Base-by-base conservation (phyloP, 176 grass and related monocot genomes). In the Poa annua region DNA sequence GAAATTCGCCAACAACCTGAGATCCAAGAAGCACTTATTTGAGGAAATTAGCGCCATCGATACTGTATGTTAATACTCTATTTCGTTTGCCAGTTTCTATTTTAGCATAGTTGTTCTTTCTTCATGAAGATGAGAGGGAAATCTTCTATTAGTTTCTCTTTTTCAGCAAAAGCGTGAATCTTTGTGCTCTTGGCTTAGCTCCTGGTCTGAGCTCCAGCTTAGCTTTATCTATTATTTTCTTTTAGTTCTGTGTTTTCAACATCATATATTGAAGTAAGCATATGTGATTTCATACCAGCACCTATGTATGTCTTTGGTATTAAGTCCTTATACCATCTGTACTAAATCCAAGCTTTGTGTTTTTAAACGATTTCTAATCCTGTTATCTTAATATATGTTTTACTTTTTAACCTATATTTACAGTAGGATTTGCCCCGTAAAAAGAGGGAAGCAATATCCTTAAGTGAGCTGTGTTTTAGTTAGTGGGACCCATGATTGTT, bases 1-100 rank as follows among this genome's bases (percentile, higher is more conserved):
- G 92, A 97, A 87, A 87, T 92, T 92, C 16, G 84, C 92, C 16
- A 76, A 80, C 4, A 78, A 26, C 44, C 74, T 92, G 77, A 80
- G 36, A 75, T 90, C 90, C 64, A 94, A 88, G 63, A 86, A 88
- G 45, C 81, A 89, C 80, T 88, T 83, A 57, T 80, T 83, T 86
- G 82, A 92, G 35, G 68, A 87, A 90, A 79, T 83, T 74, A 74
- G 29, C 53, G 38, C 80, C 64, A 83, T 87, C 20, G 57, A 88
- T n/a, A 5, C 45, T 57, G 91, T 93, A 89, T 80, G 78, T 78
- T 87, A 76, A 34, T 33, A 81, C 55, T 38, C 45, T 65, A 68
- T 72, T 59, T 77, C 8, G 7, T 59, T 69, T 34, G 36, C 10
- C 29, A 47, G 75, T 74, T 75, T 80, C 5, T 80, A 50, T 38